Base-by-base conservation (phyloP, 2,329 filamentous ascomycete species). In the Alternaria triticimaculans region DNA sequence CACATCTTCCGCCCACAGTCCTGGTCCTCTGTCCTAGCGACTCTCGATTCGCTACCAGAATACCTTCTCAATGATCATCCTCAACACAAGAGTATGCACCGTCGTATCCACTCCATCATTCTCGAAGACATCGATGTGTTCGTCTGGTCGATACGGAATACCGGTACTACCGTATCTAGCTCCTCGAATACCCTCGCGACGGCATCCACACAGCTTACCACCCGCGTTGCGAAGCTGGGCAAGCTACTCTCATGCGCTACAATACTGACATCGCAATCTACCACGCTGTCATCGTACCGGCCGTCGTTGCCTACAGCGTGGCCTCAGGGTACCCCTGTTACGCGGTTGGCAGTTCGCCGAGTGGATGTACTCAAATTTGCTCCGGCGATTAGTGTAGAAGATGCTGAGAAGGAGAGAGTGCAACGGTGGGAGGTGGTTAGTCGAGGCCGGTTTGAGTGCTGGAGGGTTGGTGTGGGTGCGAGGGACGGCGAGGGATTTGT, bases 1-100 rank as follows among this genome's bases (percentile, higher is more conserved):
- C 88, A 90, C 73, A 80, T 90, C 64, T 86, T 89, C 77, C 83
- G 80, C 3, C 87, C 87, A 0, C 81, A 85, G 48, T 85, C 85
- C 1, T 85, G 86, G 23, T 50, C 77, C 3, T 81, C 84, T 3
- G 76, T 89, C 0, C 76, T 88, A 3, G 74, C 83, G 7, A 87
- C 86, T 0, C 71, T 90, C 1, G 65, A 76, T 3, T 66, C 70
- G 0, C 72, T 90, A 0, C 81, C 83, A 15, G 46, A 67, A 0
- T 88, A 89, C 72, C 82, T 90, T 8, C 81, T 87, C 64, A 65
- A 81, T n/a, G n/a, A n/a, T n/a, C n/a, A n/a, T 63, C 23, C 62
- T 62, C 25, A 86, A 0, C 87, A 89, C 72, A 63, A 71, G 20
- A 88, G 86, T 6, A 75, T 78, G 30, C 72, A 81, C 26, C 81